Evolutionary conservation across 805 yeast species (phyloP).

Genomic region (Ogataea chonburiensis): DNA sequence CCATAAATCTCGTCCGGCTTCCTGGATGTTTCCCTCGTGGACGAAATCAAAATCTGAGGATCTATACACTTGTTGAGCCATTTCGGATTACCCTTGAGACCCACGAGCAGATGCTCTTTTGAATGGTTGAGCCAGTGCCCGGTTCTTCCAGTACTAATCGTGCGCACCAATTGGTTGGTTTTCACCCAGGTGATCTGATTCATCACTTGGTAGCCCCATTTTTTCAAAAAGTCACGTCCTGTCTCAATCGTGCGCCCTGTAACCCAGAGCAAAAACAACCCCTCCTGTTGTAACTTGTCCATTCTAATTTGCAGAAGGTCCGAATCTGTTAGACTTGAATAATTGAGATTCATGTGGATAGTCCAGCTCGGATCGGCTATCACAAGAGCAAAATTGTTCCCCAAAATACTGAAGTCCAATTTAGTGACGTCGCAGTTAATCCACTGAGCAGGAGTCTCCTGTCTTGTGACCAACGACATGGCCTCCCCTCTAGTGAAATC

Average conservation of each 20-base stretch:
- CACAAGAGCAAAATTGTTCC: conserved; percentile 73
- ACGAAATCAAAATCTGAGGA: conserved; percentile 73
- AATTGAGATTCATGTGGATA: conserved; percentile 81
- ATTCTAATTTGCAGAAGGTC: conserved; percentile 70
- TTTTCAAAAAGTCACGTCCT: conserved; percentile 70
- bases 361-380: conserved; percentile 98
- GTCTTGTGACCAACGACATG: conserved; percentile 24
- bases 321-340: conserved; percentile 74
- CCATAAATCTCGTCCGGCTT: conserved; percentile 92
- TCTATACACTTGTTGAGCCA: conserved; percentile 72
- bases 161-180: conserved; percentile 80
- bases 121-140: conserved; percentile 98
- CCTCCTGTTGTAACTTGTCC: conserved; percentile 74
- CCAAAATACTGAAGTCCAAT: conserved; percentile 67
- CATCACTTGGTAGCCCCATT: conserved; percentile 79
- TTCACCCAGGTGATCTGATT: conserved; percentile 92
- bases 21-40: conserved; percentile 83
- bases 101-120: conserved; percentile 85
- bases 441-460: conserved; percentile 67
- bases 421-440: conserved; percentile 78
- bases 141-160: conserved; percentile 92
- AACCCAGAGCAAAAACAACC: conserved; percentile 85
- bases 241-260: conserved; percentile 91
- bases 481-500: conserved; percentile 53
- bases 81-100: conserved; percentile 73